phyloP scores from a whole-genome alignment of 495 filamentous ascomycete genomes.

The Aspergillus incahuasiensis region DNA sequence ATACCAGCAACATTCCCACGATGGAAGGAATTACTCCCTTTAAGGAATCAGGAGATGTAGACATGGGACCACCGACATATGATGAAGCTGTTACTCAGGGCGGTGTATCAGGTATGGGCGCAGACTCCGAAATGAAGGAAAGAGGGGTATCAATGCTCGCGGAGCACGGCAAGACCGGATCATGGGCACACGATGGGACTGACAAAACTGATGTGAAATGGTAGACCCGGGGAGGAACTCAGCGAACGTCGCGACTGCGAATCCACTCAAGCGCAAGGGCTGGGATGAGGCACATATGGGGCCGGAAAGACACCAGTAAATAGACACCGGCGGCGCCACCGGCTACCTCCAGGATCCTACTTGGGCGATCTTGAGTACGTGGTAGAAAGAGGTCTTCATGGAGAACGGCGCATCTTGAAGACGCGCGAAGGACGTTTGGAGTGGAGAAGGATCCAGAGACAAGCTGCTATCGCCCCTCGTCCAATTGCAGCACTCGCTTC shows the following conservation, averaged over 20 bases:
- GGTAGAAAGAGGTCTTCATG: background rate
- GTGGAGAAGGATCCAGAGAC: no score
- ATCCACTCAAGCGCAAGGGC: conserved; percentile 35
- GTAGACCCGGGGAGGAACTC: conserved; percentile 25
- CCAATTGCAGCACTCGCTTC: background rate
- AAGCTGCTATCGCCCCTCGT: background rate
- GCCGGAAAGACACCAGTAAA: background rate
- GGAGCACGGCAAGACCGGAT: conserved; percentile 4
- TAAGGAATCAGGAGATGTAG: conserved; percentile 18
- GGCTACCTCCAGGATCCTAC: no score
- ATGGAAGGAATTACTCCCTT: conserved; percentile 23
- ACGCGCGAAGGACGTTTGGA: background rate
- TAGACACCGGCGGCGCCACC: background rate
- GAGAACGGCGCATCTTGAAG: background rate
- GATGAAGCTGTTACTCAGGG: conserved; percentile 21
- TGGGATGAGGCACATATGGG: conserved; percentile 17
- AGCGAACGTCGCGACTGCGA: conserved; percentile 12
- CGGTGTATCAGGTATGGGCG: conserved; percentile 30
- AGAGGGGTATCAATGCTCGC: background rate
- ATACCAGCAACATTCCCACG: background rate
- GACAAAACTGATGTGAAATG: conserved; percentile 23
- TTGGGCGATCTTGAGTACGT: background rate
- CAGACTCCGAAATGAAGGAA: conserved; percentile 13
- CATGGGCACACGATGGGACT: conserved; percentile 19
- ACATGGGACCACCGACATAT: conserved; percentile 31